Evolutionary conservation across 2,329 filamentous ascomycete species (phyloP).

Genomic region (Fusarium sp.): DNA sequence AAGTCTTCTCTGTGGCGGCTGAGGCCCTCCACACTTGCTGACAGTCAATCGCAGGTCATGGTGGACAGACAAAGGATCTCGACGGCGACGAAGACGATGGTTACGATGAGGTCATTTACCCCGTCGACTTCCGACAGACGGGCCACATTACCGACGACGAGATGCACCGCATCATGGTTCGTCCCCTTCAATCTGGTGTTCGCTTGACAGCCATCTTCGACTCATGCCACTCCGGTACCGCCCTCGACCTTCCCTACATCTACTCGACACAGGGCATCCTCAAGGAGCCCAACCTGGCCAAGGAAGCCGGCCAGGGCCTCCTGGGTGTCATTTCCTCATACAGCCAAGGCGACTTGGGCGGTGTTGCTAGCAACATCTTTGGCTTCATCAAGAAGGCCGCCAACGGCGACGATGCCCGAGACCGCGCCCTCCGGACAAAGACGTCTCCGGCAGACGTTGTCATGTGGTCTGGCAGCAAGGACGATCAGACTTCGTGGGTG

Average conservation of each 20-base stretch:
- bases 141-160: constrained; percentile 88
- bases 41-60: constrained; percentile 67
- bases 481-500: constrained; percentile 90
- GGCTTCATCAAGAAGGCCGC: constrained; percentile 91
- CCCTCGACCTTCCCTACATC: constrained; percentile 74
- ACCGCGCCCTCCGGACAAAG: constrained; percentile 86
- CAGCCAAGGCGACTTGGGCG: constrained; percentile 79
- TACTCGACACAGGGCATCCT: constrained; percentile 77
- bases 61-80: constrained; percentile 83
- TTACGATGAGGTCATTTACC: constrained; percentile 86
- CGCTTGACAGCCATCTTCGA: constrained; percentile 73
- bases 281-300: constrained; percentile 76
- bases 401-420: constrained; percentile 82
- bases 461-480: constrained; percentile 98
- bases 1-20: constrained; percentile 44
- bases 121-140: constrained; percentile 82
- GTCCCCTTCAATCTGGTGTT: constrained; percentile 66
- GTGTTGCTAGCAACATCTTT: constrained; percentile 84
- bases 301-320: constrained; percentile 74
- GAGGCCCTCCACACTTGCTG: constrained; percentile 9
- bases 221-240: constrained; percentile 75
- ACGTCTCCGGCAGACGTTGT: constrained; percentile 95
- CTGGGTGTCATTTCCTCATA: constrained; percentile 70
- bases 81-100: constrained; percentile 86
- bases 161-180: constrained; percentile 80